These are phyloP conservation scores for Mycena filopes DNA, from an alignment of 768 basidiomycete genomes.

Conservation along the genomic window DNA sequence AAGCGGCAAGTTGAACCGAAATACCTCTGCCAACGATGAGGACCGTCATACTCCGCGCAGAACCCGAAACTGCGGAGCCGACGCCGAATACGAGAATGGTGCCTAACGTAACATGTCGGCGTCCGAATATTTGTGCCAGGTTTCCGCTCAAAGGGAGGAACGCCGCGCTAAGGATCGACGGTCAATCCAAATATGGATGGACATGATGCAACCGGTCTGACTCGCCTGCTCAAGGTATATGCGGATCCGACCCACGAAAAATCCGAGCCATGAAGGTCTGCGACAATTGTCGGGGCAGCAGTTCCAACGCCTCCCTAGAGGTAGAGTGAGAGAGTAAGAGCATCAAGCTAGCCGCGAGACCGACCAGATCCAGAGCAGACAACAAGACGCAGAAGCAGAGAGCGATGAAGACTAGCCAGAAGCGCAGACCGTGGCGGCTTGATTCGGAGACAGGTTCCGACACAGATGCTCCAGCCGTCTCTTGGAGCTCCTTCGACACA, in stretches of 20 bases:
- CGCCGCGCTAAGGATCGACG: not conserved
- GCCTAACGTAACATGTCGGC: not conserved
- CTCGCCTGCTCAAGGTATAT: constrained; percentile 4
- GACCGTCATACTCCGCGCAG: not conserved
- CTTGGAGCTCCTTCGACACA: too few relatives aligned
- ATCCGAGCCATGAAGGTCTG: not conserved
- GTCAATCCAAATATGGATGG: too few relatives aligned
- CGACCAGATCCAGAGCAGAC: constrained; percentile 40
- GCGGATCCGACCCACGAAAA: constrained; percentile 10
- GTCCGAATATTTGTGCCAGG: constrained; percentile 4
- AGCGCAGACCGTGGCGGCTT: constrained; percentile 13
- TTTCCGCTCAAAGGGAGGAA: not conserved
- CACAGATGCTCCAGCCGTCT: too few relatives aligned
- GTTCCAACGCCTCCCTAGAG: constrained; percentile 36
- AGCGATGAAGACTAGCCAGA: constrained; percentile 44
- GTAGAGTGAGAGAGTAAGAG: not conserved
- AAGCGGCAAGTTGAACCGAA: too few relatives aligned
- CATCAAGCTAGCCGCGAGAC: not conserved
- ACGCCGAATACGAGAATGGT: constrained; percentile 27
- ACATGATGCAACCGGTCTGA: not conserved
- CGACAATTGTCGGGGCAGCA: constrained; percentile 3
- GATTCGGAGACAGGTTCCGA: too few relatives aligned
- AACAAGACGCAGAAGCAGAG: constrained; percentile 29
- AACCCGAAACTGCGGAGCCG: not conserved
- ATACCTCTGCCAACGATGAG: constrained; percentile 18